A percentile compares a stretch with the other conserved stretches of the same genome.
Evolutionary conservation across 805 yeast species (phyloP).

Genomic region (Candida hispaniensis): DNA sequence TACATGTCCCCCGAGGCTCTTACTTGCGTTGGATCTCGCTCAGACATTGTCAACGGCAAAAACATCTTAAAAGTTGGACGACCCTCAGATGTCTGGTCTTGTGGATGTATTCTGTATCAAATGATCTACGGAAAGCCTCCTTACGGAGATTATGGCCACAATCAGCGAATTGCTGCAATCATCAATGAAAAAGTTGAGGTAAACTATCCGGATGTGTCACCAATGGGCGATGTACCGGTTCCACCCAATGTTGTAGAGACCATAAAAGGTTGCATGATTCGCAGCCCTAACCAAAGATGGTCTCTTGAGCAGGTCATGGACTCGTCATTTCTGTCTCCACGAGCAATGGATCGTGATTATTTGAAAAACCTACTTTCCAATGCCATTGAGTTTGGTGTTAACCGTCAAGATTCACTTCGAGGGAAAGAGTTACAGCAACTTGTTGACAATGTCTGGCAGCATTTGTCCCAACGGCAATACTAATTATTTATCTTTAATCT

Average conservation of each 20-base stretch:
- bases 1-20: constrained; percentile 98
- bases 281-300: constrained; percentile 61
- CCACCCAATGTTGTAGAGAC: constrained; percentile 60
- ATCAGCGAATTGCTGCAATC: constrained; percentile 70
- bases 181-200: constrained; percentile 74
- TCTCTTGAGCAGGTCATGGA: constrained; percentile 51
- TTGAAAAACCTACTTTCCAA: constrained; percentile 61
- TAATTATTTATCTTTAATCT: no score
- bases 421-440: constrained; percentile 38
- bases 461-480: constrained; percentile 21
- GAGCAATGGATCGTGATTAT: constrained; percentile 55
- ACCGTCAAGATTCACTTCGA: constrained; percentile 34
- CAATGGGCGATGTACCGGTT: constrained; percentile 46
- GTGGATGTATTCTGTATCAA: constrained; percentile 92
- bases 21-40: constrained; percentile 25
- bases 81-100: constrained; percentile 96
- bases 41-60: no score
- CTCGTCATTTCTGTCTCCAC: constrained; percentile 66
- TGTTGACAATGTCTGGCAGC: constrained; percentile 50
- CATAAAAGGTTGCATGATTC: constrained; percentile 56
- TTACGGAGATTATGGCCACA: constrained; percentile 65
- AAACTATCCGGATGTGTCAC: constrained; percentile 49
- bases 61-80: constrained; percentile 69
- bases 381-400: constrained; percentile 65
- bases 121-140: constrained; percentile 94